phyloP scores from a whole-genome alignment of 2,329 filamentous ascomycete species.

The Harringtonia lauricola region DNA sequence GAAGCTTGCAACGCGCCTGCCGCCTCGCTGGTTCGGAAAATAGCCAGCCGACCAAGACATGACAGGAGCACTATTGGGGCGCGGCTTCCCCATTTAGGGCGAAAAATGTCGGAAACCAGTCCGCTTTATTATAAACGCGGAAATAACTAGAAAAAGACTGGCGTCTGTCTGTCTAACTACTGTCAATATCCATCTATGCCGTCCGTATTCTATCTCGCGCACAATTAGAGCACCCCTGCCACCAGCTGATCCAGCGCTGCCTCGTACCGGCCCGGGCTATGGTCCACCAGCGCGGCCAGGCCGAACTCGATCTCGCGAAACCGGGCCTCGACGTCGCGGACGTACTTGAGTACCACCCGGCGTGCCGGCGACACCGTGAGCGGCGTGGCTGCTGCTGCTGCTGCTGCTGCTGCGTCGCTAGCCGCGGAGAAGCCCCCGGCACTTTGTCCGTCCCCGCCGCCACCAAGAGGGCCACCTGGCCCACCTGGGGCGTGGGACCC shows the following conservation, averaged over 20 bases:
- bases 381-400: too few species aligned
- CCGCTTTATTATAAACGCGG: neutral
- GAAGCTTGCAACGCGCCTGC: too few species aligned
- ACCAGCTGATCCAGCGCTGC: conserved; percentile 50
- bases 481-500: too few species aligned
- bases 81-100: neutral
- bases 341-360: conserved; percentile 57
- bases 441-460: neutral
- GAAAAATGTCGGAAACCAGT: too few species aligned
- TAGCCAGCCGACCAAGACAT: neutral
- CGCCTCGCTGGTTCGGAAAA: too few species aligned
- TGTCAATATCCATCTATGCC: too few species aligned
- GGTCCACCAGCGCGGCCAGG: conserved; percentile 63
- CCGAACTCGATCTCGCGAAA: conserved; percentile 64
- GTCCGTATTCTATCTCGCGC: too few species aligned
- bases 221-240: conserved; percentile 4
- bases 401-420: neutral
- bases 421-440: neutral
- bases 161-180: too few species aligned
- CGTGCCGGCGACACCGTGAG: conserved; percentile 42
- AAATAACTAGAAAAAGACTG: too few species aligned
- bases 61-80: neutral
- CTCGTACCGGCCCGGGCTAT: conserved; percentile 66
- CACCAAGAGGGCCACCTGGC: conserved; percentile 6
- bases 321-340: conserved; percentile 57